phyloP scores from a whole-genome alignment of 2,329 filamentous ascomycete species.

The Sporothrix sp. region DNA sequence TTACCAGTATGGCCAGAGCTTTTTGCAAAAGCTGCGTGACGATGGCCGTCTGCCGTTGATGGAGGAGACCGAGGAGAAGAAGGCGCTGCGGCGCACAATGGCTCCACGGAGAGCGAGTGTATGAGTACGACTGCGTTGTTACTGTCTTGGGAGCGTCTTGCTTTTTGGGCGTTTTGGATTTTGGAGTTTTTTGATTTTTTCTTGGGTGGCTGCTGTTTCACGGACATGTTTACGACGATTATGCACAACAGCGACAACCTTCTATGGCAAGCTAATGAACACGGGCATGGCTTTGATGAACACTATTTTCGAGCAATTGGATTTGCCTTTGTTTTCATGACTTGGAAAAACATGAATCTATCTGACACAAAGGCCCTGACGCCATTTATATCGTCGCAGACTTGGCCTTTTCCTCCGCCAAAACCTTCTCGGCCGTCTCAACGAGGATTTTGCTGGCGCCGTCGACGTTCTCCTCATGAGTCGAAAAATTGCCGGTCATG shows the following conservation, averaged over 20 bases:
- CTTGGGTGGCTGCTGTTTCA: too few species aligned
- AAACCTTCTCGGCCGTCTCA: slow-evolving; percentile 47
- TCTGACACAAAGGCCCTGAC: too few species aligned
- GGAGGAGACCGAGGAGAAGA: slow-evolving; percentile 68
- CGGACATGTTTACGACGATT: background rate
- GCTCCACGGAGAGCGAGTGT: slow-evolving; percentile 72
- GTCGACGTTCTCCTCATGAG: slow-evolving; percentile 63
- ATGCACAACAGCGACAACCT: background rate
- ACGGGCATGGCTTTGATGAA: background rate
- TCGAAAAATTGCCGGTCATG: slow-evolving; percentile 59
- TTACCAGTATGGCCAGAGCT: slow-evolving; percentile 76
- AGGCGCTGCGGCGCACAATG: slow-evolving; percentile 66
- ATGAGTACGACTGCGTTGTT: slow-evolving; percentile 24
- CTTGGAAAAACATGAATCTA: background rate
- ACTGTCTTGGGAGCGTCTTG: background rate
- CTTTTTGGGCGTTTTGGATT: background rate
- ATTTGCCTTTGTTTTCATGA: background rate
- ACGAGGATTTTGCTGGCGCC: slow-evolving; percentile 67
- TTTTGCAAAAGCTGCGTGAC: slow-evolving; percentile 63
- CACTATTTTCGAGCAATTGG: too few species aligned
- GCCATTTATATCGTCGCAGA: too few species aligned
- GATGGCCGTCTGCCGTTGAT: slow-evolving; percentile 63
- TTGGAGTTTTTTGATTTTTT: background rate
- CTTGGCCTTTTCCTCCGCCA: slow-evolving; percentile 20
- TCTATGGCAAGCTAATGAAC: background rate